A percentile compares a stretch with the other conserved stretches of the same genome.
These are phyloP conservation scores for Biscogniauxia sp. DNA, from an alignment of 2,329 filamentous ascomycete species.

Conservation along the genomic window DNA sequence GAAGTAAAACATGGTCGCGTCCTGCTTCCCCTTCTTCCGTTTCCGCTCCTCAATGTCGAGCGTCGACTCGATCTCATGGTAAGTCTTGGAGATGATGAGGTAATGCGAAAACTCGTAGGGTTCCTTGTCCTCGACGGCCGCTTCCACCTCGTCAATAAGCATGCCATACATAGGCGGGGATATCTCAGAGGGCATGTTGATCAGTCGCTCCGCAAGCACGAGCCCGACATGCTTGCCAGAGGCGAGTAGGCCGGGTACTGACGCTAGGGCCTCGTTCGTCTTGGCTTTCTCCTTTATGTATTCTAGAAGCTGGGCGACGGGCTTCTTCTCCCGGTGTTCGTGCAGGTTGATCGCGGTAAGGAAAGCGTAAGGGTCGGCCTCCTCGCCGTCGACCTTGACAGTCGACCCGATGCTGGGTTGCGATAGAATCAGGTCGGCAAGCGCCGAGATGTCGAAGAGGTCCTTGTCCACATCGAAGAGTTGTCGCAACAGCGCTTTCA, in stretches of 20 bases:
- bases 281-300: conserved; percentile 65
- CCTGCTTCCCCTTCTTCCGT: conserved; percentile 65
- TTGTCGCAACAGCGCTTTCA: conserved; percentile 86
- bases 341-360: conserved; percentile 82
- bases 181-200: conserved; percentile 95
- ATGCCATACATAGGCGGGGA: conserved; percentile 93
- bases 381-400: conserved; percentile 94
- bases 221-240: conserved; percentile 68
- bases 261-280: conserved; percentile 53
- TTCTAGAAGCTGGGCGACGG: conserved; percentile 65
- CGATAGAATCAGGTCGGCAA: conserved; percentile 82
- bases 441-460: conserved; percentile 81
- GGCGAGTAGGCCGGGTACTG: conserved; percentile 57
- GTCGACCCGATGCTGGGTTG: conserved; percentile 89
- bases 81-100: conserved; percentile 87
- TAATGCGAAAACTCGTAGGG: conserved; percentile 94
- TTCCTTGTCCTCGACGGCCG: conserved; percentile 84
- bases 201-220: conserved; percentile 85
- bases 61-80: conserved; percentile 80
- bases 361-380: conserved; percentile 89
- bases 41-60: conserved; percentile 68
- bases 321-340: conserved; percentile 72
- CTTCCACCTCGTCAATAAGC: conserved; percentile 87
- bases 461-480: conserved; percentile 85
- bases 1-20: conserved; percentile 76